Conservation (phyloP, 2,329 filamentous ascomycete species). For the Alternaria panax region DNA sequence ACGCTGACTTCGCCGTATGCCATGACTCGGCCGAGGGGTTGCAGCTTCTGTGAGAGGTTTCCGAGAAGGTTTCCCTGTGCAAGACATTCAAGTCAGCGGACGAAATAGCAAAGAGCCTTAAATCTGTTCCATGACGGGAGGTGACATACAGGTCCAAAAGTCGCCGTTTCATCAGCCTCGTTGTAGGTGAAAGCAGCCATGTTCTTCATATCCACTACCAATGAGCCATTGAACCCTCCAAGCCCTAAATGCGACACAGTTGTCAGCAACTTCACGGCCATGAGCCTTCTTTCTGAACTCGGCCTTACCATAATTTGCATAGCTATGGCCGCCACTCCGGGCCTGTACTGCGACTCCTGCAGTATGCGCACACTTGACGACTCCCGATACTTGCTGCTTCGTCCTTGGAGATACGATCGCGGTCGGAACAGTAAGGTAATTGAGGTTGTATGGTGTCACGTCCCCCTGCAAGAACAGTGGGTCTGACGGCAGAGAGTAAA, state of each 20-base stretch:
- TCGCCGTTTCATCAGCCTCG: not conserved
- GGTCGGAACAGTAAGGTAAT: not conserved
- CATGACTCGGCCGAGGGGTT: not conserved
- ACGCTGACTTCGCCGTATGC: not conserved
- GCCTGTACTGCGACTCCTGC: conserved; percentile 1
- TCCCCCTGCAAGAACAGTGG: not conserved
- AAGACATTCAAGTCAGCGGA: not conserved
- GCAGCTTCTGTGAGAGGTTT: not conserved
- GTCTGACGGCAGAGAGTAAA: not conserved
- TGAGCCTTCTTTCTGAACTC: not conserved
- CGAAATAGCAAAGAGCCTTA: not conserved
- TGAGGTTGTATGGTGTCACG: not conserved
- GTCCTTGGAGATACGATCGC: not conserved
- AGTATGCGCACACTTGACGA: not conserved
- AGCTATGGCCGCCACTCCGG: not conserved
- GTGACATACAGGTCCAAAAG: conserved; percentile 1
- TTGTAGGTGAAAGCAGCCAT: not conserved
- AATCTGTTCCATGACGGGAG: not conserved
- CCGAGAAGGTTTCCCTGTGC: not conserved
- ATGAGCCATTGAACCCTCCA: not conserved
- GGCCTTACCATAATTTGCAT: conserved; percentile 2
- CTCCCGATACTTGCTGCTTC: not conserved
- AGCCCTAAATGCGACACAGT: not conserved
- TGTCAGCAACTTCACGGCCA: not conserved
- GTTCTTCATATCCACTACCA: not conserved